Base-by-base conservation (phyloP, 805 yeast genomes). In the Candida golubevii region DNA sequence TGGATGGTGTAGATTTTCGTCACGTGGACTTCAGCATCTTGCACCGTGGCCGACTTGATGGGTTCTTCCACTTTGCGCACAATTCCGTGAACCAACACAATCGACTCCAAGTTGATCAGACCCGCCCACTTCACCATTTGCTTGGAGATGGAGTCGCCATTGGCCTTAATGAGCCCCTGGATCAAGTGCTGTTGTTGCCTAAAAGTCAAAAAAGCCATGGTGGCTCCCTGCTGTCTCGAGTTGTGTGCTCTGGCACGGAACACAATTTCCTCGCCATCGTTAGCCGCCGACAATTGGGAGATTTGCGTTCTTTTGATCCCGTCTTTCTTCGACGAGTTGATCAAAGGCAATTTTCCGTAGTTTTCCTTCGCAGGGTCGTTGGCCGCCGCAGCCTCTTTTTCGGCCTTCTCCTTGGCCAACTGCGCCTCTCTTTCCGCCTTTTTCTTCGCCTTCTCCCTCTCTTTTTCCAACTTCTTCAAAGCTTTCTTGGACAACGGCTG, bases 71-170 rank as follows among this genome's bases (percentile, higher is more conserved):
- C 89, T 59, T 88, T 88, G 55, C 70, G 80, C 36, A 91, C 91
- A 18, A 67, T 64, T 68, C 99, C 99, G 57, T 83, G 82, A 27
- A 93, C 96, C 40, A 93, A 71, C 12, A 93, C 97, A 67, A 93
- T 91, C 38, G 93, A 80, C 71, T 93, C 99, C 57, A 87, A 75
- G 61, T 81, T 85, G 62, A 93, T 77, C 31, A 85, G 72, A 33
- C 91, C 87, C 26, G 89, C 85, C 96, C 97, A 93, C 71, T 93
- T 93, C 54, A 90, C 95, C 91, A 93, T 86, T 65, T 85, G 96
- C 71, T 93, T 93, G 41, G 96, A 86, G 38, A 93, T 76, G 35
- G 67, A 59, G 15, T 52, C 52, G 28, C 53, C 56, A 51, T 62
- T 65, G 37, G 83, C 70, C 50, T 81, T 82, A 58, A 80, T 79